A percentile compares a stretch with the other conserved stretches of the same genome.
Conservation (phyloP, 257 asterid species). For the Sherardia arvensis region DNA sequence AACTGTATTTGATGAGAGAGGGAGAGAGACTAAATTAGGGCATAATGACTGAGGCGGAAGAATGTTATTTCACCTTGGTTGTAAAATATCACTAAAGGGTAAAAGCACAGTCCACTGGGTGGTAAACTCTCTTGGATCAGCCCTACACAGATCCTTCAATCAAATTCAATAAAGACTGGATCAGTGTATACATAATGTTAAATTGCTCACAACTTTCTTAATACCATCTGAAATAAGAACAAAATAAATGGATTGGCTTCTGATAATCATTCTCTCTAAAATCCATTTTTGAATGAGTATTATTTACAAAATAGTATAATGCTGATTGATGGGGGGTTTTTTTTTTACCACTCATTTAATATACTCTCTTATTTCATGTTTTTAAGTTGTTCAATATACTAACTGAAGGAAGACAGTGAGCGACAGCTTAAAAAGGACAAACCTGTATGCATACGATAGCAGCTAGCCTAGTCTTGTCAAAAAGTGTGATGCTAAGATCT, state of each 20-base stretch:
- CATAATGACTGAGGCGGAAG: slow-evolving; percentile 8
- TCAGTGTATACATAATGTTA: background rate
- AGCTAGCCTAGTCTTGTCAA: slow-evolving; percentile 65
- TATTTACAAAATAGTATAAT: background rate
- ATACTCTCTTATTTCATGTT: background rate
- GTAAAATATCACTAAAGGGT: slow-evolving; percentile 80
- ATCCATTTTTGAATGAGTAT: background rate
- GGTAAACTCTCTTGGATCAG: slow-evolving; percentile 77
- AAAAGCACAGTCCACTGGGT: slow-evolving; percentile 85
- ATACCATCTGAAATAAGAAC: background rate
- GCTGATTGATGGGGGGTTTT: background rate
- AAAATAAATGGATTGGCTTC: background rate
- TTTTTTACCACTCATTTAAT: background rate
- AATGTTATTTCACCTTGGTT: slow-evolving; percentile 52
- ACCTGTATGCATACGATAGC: slow-evolving; percentile 89
- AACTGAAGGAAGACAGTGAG: background rate
- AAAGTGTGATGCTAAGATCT: slow-evolving; percentile 32
- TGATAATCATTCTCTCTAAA: background rate
- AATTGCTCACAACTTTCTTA: background rate
- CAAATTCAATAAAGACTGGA: slow-evolving; percentile 21
- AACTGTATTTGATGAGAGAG: background rate
- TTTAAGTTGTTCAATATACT: no score
- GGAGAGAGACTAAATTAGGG: background rate
- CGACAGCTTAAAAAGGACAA: slow-evolving; percentile 23
- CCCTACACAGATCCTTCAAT: slow-evolving; percentile 81